phyloP scores from a whole-genome alignment of 164 flowering plant genomes.

The Magnolia kwangsiensis region DNA sequence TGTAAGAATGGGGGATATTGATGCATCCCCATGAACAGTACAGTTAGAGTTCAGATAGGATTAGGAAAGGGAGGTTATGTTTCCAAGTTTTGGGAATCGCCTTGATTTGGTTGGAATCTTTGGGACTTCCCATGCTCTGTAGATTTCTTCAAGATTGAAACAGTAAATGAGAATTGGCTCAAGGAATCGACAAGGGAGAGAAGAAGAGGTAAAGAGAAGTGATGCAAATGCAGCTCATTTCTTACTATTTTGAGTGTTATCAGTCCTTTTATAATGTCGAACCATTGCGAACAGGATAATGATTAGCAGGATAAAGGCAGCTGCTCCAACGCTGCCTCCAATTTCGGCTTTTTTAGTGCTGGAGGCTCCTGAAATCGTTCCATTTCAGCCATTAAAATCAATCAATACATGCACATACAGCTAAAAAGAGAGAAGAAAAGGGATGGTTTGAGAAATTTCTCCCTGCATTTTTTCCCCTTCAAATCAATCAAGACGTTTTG shows the following conservation, averaged over 20 bases:
- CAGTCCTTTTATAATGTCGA: not conserved
- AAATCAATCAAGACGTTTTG: too few relatives aligned
- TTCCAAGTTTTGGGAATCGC: too few relatives aligned
- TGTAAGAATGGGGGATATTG: too few relatives aligned
- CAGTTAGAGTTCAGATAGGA: too few relatives aligned
- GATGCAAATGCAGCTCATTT: not conserved
- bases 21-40: too few relatives aligned
- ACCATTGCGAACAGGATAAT: constrained; percentile 7
- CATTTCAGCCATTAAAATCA: not conserved
- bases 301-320: constrained; percentile 23
- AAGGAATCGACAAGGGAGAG: too few relatives aligned
- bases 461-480: not conserved
- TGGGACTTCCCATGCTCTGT: too few relatives aligned
- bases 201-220: too few relatives aligned
- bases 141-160: too few relatives aligned
- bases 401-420: not conserved
- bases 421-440: not conserved
- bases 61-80: too few relatives aligned
- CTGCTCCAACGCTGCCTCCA: constrained; percentile 36
- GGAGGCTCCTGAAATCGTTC: constrained; percentile 26
- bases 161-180: too few relatives aligned
- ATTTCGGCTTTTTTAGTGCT: constrained; percentile 28
- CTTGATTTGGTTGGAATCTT: too few relatives aligned
- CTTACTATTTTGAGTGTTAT: not conserved
- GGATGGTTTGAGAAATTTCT: not conserved